Conservation (phyloP, 345 rosid genomes). For the Firmiana major region DNA sequence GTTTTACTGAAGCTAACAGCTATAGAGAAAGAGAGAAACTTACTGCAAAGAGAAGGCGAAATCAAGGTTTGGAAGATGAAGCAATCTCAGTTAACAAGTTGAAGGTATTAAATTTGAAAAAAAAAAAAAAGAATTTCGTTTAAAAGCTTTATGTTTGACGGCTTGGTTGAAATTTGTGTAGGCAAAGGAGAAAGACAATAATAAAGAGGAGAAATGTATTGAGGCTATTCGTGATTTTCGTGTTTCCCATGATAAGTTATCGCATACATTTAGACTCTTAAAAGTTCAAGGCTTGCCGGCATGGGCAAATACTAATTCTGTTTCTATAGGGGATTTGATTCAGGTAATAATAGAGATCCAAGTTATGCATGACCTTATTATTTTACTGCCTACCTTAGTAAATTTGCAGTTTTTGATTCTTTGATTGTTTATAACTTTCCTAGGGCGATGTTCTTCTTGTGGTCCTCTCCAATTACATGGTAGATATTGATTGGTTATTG, state of each 20-base stretch:
- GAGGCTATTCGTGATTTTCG: no score
- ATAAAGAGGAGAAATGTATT: no score
- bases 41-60: constrained; percentile 47
- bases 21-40: constrained; percentile 14
- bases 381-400: not conserved
- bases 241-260: no score
- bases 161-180: constrained; percentile 19
- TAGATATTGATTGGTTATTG: no score
- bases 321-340: constrained; percentile 79
- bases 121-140: not conserved
- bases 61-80: constrained; percentile 24
- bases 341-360: constrained; percentile 40
- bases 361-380: not conserved
- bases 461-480: no score
- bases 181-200: constrained; percentile 26
- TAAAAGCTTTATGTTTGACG: no score
- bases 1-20: constrained; percentile 13
- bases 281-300: no score
- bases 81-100: not conserved
- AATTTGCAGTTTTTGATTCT: not conserved
- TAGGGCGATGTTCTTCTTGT: constrained; percentile 72
- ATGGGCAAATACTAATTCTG: no score
- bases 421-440: constrained; percentile 22
- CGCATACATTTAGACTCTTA: no score
- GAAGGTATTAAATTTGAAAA: not conserved